Evolutionary conservation across 2,329 filamentous ascomycete genomes (phyloP).

Genomic region (Ophiostoma sp.): DNA sequence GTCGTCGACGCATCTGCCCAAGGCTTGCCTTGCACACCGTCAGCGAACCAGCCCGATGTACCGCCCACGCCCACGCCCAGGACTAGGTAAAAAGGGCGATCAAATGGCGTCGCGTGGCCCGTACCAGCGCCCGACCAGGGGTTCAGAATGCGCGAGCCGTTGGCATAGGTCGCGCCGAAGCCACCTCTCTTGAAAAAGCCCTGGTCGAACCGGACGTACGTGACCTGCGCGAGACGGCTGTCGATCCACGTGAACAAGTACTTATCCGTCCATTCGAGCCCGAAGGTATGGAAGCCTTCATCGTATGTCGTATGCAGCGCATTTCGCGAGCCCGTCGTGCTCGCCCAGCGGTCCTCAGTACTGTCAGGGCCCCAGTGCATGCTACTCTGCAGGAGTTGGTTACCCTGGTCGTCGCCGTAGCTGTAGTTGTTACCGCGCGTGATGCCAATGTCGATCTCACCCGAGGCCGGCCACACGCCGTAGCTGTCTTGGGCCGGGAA

Average conservation of each 20-base stretch:
- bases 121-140: constrained; percentile 19
- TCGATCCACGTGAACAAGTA: constrained; percentile 25
- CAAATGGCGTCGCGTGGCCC: constrained; percentile 40
- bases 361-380: constrained; percentile 24
- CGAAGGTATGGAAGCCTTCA: constrained; percentile 22
- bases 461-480: constrained; percentile 24
- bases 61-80: constrained; percentile 48
- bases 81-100: constrained; percentile 47
- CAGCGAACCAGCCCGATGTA: constrained; percentile 44
- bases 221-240: constrained; percentile 22
- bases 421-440: constrained; percentile 23
- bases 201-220: constrained; percentile 21
- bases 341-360: constrained; percentile 21
- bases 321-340: constrained; percentile 19
- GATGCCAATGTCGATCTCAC: constrained; percentile 24
- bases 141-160: constrained; percentile 19
- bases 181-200: constrained; percentile 17
- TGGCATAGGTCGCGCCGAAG: constrained; percentile 19
- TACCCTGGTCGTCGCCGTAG: constrained; percentile 19
- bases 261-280: constrained; percentile 23
- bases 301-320: constrained; percentile 18
- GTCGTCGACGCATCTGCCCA: constrained; percentile 22
- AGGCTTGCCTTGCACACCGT: constrained; percentile 23
- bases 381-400: constrained; percentile 20
- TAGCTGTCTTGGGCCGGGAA: constrained; percentile 23